phyloP scores from a whole-genome alignment of 768 basidiomycete genomes.

The Tricholoma terreum region DNA sequence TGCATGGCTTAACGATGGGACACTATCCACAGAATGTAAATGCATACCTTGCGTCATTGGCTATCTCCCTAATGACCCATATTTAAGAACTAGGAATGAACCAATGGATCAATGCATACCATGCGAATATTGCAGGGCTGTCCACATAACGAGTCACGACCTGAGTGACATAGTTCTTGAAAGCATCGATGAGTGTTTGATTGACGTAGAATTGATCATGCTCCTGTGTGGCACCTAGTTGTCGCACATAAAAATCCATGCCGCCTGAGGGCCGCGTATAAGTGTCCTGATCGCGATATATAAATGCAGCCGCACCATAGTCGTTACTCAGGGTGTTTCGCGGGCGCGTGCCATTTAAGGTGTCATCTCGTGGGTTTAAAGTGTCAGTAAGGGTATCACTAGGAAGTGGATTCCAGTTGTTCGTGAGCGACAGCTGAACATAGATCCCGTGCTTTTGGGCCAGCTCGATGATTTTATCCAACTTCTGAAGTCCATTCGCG shows the following conservation, averaged over 20 bases:
- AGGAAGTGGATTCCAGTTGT: constrained; percentile 40
- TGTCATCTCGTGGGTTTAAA: neutral
- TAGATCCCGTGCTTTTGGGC: constrained; percentile 41
- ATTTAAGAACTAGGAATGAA: neutral
- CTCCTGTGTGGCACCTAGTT: constrained; percentile 30
- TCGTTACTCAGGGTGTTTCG: constrained; percentile 58
- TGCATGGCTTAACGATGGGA: constrained; percentile 3
- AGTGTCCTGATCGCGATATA: neutral
- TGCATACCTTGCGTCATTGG: constrained; percentile 57
- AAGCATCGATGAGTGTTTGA: constrained; percentile 43
- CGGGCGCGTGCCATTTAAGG: constrained; percentile 40
- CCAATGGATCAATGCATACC: constrained; percentile 27
- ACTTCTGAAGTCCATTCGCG: constrained; percentile 42
- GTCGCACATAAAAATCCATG: constrained; percentile 61
- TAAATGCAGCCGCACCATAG: constrained; percentile 39
- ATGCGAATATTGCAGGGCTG: constrained; percentile 46
- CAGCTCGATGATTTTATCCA: constrained; percentile 41
- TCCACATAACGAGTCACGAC: constrained; percentile 53
- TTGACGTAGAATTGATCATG: constrained; percentile 61
- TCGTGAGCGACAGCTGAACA: constrained; percentile 42
- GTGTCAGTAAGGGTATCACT: neutral
- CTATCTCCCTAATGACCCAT: constrained; percentile 46
- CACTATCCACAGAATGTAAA: neutral
- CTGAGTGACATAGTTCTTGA: constrained; percentile 53
- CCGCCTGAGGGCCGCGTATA: constrained; percentile 37